Percentiles rank a stretch among this genome's conserved stretches.
These are phyloP conservation scores for Colletotrichum sublineola DNA, from an alignment of 2,329 filamentous ascomycete species.

Conservation along the genomic window DNA sequence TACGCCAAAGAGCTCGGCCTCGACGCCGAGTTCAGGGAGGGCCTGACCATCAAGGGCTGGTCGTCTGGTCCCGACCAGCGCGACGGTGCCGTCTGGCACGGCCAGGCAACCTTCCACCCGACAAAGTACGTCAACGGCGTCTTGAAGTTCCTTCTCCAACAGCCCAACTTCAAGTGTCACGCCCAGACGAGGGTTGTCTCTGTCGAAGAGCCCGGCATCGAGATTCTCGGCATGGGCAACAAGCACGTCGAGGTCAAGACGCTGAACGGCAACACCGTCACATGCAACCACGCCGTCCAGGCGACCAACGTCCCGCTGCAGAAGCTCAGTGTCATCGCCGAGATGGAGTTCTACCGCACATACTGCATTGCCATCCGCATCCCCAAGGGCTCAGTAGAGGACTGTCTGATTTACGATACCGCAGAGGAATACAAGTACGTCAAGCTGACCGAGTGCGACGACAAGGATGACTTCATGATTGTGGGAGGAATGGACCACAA, in stretches of 20 bases:
- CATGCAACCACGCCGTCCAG: conserved; percentile 63
- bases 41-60: conserved; percentile 65
- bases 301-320: conserved; percentile 69
- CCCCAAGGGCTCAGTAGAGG: conserved; percentile 64
- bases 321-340: conserved; percentile 64
- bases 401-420: conserved; percentile 68
- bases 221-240: conserved; percentile 58
- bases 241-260: conserved; percentile 63
- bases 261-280: conserved; percentile 59
- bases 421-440: conserved; percentile 69
- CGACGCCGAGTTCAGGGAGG: conserved; percentile 56
- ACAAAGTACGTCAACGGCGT: conserved; percentile 68
- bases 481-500: conserved; percentile 71
- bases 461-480: conserved; percentile 66
- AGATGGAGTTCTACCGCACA: conserved; percentile 66
- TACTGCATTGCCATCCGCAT: conserved; percentile 70
- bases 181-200: conserved; percentile 63
- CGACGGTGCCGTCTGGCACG: conserved; percentile 60
- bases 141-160: conserved; percentile 63
- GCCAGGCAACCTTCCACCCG: conserved; percentile 69
- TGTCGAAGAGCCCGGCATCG: conserved; percentile 62
- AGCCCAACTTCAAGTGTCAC: conserved; percentile 67
- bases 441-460: conserved; percentile 65
- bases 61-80: conserved; percentile 60
- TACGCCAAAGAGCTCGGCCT: conserved; percentile 60